These are phyloP conservation scores for Dothideomycetidae sp. DNA, from an alignment of 2,329 filamentous ascomycete genomes.

Conservation along the genomic window DNA sequence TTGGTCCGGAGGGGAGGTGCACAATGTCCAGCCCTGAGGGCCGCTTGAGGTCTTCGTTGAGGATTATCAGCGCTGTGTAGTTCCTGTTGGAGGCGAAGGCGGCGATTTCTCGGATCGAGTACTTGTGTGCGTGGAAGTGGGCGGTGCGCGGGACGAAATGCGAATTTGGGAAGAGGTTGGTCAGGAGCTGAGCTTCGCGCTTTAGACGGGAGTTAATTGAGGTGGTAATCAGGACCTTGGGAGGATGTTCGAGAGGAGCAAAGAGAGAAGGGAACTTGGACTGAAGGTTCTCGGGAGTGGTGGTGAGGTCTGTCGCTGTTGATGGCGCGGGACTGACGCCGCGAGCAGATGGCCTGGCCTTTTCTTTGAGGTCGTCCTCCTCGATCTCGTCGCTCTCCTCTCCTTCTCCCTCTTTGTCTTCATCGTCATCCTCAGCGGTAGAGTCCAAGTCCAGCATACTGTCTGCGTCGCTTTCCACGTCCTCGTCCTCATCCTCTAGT, in stretches of 20 bases:
- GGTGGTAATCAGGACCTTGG: conserved; percentile 87
- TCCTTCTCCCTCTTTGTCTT: conserved; percentile 29
- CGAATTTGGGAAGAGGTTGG: conserved; percentile 65
- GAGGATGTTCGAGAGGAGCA: conserved; percentile 40
- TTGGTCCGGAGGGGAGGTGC: conserved; percentile 71
- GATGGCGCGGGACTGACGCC: conserved; percentile 32
- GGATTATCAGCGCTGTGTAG: conserved; percentile 70
- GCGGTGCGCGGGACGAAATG: conserved; percentile 73
- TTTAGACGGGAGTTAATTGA: conserved; percentile 80
- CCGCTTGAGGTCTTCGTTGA: conserved; percentile 81
- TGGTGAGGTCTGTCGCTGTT: conserved; percentile 43
- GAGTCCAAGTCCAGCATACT: conserved; percentile 60
- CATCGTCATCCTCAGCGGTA: conserved; percentile 39
- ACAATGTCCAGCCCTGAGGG: conserved; percentile 71
- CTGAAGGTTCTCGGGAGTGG: conserved; percentile 46
- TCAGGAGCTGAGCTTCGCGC: conserved; percentile 63
- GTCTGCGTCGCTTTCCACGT: conserved; percentile 45
- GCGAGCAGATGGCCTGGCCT: conserved; percentile 13
- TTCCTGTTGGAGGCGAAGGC: conserved; percentile 68
- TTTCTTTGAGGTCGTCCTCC: conserved; percentile 12
- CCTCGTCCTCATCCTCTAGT: conserved; percentile 27
- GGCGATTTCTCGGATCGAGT: conserved; percentile 80
- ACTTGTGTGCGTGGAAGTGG: conserved; percentile 77
- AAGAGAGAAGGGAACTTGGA: conserved; percentile 48
- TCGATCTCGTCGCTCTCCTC: conserved; percentile 11